A percentile compares a stretch with the other conserved stretches of the same genome.
Evolutionary conservation across 2,329 filamentous ascomycete genomes (phyloP).

Genomic region (Curvularia sp.): DNA sequence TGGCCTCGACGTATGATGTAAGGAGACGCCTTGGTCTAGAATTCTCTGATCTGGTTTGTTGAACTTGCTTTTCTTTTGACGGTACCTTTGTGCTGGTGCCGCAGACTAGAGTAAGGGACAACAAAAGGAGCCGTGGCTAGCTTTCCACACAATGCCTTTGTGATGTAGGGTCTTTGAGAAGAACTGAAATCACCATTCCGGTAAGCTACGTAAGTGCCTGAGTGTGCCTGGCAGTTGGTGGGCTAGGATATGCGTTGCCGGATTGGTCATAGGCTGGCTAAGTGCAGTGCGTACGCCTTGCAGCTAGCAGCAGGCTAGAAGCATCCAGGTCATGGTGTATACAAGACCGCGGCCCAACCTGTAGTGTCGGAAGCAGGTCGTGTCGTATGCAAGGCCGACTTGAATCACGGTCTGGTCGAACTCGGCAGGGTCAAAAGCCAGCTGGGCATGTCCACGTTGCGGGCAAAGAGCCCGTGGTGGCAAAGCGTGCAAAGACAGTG

Average conservation of each 20-base stretch:
- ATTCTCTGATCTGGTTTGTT: constrained; percentile 1
- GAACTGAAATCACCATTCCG: not conserved
- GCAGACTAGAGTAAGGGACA: constrained; percentile 1
- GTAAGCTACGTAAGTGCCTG: not conserved
- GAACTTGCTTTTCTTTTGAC: constrained; percentile 3
- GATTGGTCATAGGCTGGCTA: not conserved
- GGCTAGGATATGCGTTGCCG: not conserved
- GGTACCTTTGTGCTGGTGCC: constrained; percentile 4
- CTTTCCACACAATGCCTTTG: not conserved
- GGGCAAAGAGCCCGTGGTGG: not conserved
- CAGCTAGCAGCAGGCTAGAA: constrained; percentile 6
- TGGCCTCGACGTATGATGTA: constrained; percentile 9
- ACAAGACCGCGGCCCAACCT: not conserved
- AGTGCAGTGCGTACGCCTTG: constrained; percentile 1
- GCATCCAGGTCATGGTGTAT: constrained; percentile 2
- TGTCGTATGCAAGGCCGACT: constrained; percentile 1
- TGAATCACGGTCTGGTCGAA: not conserved
- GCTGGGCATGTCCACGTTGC: constrained; percentile 2
- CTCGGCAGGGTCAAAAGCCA: not conserved
- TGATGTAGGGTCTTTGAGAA: not conserved
- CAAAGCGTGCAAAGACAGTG: not conserved
- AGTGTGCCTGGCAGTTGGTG: not conserved
- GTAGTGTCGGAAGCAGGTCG: not conserved
- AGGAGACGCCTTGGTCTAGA: constrained; percentile 2
- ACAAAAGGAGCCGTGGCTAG: not conserved